A percentile compares a stretch with the other conserved stretches of the same genome.
Evolutionary conservation across 225 moss, liverwort and hornwort species (phyloP).

Genomic region (Sphagnum tenellum): DNA sequence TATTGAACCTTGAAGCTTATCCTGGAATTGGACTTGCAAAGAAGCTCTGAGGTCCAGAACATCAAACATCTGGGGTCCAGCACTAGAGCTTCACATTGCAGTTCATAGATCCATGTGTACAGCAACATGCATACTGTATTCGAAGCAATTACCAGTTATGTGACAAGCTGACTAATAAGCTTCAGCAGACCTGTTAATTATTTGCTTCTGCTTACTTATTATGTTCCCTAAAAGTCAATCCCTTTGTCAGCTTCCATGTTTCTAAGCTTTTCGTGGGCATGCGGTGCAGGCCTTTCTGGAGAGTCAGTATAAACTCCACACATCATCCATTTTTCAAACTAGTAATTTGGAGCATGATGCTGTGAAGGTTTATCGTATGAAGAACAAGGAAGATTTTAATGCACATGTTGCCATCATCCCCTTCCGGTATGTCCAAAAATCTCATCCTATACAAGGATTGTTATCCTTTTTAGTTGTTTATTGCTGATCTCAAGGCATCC

Average conservation of each 20-base stretch:
- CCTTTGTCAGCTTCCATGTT: not conserved
- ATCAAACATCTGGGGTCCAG: no score
- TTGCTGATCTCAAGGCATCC: no score
- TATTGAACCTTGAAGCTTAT: no score
- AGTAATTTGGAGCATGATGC: slow-evolving; percentile 65
- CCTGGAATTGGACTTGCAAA: no score
- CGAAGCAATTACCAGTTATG: not conserved
- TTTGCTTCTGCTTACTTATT: not conserved
- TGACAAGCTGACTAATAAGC: not conserved
- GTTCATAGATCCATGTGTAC: not conserved
- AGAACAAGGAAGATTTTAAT: slow-evolving; percentile 49
- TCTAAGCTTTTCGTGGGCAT: slow-evolving; percentile 6
- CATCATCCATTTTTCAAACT: slow-evolving; percentile 55
- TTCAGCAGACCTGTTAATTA: not conserved
- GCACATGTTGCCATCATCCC: slow-evolving; percentile 75
- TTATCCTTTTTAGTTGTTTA: no score
- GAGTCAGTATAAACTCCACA: slow-evolving; percentile 52
- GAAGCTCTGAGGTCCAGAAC: no score
- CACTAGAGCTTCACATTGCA: no score
- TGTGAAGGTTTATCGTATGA: slow-evolving; percentile 73
- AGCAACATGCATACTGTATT: not conserved
- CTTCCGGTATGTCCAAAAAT: slow-evolving; percentile 25
- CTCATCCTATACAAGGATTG: not conserved
- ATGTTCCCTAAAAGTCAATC: not conserved
- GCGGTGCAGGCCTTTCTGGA: slow-evolving; percentile 59